phyloP scores from a whole-genome alignment of 257 asterid species.

The Solanum ahanhuiri region DNA sequence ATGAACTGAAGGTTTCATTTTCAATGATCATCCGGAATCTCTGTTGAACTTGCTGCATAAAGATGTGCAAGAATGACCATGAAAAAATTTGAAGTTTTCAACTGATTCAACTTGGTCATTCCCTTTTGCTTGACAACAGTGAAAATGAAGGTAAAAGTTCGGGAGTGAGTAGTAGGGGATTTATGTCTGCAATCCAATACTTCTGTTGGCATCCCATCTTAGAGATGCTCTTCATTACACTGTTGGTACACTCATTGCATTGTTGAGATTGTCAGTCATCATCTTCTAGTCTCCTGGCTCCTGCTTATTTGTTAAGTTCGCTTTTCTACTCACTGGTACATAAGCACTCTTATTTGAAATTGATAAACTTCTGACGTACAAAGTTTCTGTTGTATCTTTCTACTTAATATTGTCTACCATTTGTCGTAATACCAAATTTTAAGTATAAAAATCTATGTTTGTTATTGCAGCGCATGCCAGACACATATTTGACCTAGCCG shows the following conservation, averaged over 20 bases:
- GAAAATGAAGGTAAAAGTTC: not conserved
- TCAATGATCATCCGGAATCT: too few species aligned
- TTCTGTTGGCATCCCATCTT: too few species aligned
- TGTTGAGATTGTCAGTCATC: not conserved
- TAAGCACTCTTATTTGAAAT: not conserved
- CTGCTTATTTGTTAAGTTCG: not conserved
- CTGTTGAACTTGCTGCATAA: too few species aligned
- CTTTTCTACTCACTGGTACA: not conserved
- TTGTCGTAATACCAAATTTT: not conserved
- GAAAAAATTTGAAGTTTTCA: too few species aligned
- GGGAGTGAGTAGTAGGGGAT: not conserved
- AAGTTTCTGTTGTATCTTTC: not conserved
- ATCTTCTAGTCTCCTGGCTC: not conserved
- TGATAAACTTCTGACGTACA: not conserved
- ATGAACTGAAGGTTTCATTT: too few species aligned
- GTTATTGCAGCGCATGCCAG: slow-evolving; percentile 7
- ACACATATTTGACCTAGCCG: not conserved
- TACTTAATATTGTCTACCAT: not conserved
- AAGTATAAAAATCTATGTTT: not conserved
- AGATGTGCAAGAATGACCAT: too few species aligned
- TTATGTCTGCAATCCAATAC: not conserved
- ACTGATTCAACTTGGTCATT: too few species aligned
- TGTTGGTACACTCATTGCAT: not conserved
- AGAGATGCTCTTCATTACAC: not conserved
- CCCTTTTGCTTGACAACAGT: too few species aligned